Evolutionary conservation across 176 grass and related monocot species (phyloP), one percentile per base, ranked within the genome.

Genomic region (Pontederia paniculata): DNA sequence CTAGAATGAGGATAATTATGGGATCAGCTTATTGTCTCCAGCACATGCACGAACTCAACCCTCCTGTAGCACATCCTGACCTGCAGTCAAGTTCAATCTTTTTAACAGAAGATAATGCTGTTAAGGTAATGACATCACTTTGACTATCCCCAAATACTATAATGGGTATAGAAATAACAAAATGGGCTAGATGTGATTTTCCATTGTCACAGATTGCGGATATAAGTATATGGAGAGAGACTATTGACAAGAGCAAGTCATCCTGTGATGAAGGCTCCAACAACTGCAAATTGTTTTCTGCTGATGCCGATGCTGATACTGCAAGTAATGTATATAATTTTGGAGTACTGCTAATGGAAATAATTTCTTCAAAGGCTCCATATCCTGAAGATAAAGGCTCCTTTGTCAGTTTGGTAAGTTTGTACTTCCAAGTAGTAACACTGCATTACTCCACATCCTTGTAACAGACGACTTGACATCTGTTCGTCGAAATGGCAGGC

Each of bases 1-100:
- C 71, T 71, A 84, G 94, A 55, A 82, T 93, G 94, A 99, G 87
- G 76, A 58, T 93, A 54, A 69, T 88, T 51, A 99, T 99, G 80
- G 94, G 94, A 74, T 72, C 80, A 55, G 86, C 83, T 21, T 93
- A 88, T 69, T 93, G 94, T 57, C 78, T 84, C 17, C 94, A 93
- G 54, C 77, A 93, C 54, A 93, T 88, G 78, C 94, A 99, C 78
- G 80, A 80, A 58, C 80, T 99, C 12, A 88, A 77, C 56, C 87
- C 94, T 63, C 78, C 78, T 41, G 61, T 93, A 65, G 44, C 83
- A 45, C 81, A 80, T 48, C 87, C 94, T n/a, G 58, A 85, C 25
- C 48, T 99, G 49, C 76, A 77, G 60, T 99, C 94, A 57, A 83
- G 66, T 75, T 54, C 80, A 21, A 99, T 99, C 71, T 72, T 93